Percentiles rank a stretch among this genome's conserved stretches.
phyloP scores from a whole-genome alignment of 768 basidiomycete genomes.

The Calocybe indica region DNA sequence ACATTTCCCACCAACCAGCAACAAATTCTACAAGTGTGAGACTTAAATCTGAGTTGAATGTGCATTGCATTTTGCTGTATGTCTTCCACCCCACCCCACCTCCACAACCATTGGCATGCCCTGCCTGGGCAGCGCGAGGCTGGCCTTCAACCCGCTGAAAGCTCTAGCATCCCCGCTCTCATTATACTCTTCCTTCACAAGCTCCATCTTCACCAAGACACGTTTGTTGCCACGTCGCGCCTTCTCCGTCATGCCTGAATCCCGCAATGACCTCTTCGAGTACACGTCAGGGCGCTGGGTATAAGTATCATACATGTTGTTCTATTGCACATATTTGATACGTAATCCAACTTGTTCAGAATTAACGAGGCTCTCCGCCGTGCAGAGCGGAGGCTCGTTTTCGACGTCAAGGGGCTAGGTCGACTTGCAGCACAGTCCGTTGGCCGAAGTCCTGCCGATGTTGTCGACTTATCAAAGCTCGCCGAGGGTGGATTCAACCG shows the following conservation, averaged over 20 bases:
- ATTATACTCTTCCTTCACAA: constrained; percentile 14
- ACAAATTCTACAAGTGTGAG: too few species aligned
- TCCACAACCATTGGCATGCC: constrained; percentile 1
- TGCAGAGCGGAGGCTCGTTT: constrained; percentile 23
- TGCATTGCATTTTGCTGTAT: too few species aligned
- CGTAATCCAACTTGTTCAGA: constrained; percentile 12
- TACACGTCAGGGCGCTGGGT: constrained; percentile 28
- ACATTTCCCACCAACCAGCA: too few species aligned
- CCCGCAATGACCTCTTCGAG: neutral
- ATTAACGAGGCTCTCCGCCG: constrained; percentile 28
- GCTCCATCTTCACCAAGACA: constrained; percentile 17
- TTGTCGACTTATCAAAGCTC: constrained; percentile 33
- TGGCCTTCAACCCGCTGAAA: constrained; percentile 19
- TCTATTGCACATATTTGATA: too few species aligned
- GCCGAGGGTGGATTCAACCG: constrained; percentile 41
- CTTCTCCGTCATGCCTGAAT: constrained; percentile 21
- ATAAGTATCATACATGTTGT: constrained; percentile 27
- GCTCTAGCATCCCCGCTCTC: constrained; percentile 17
- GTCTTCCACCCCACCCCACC: too few species aligned
- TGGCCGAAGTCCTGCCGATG: constrained; percentile 26
- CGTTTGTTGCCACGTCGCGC: constrained; percentile 23
- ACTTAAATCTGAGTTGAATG: too few species aligned
- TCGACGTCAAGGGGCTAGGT: constrained; percentile 21
- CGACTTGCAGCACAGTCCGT: constrained; percentile 40
- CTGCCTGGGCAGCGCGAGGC: constrained; percentile 34